Evolutionary conservation across 495 filamentous ascomycete genomes (phyloP).

Genomic region (Polyplosphaeria fusca): DNA sequence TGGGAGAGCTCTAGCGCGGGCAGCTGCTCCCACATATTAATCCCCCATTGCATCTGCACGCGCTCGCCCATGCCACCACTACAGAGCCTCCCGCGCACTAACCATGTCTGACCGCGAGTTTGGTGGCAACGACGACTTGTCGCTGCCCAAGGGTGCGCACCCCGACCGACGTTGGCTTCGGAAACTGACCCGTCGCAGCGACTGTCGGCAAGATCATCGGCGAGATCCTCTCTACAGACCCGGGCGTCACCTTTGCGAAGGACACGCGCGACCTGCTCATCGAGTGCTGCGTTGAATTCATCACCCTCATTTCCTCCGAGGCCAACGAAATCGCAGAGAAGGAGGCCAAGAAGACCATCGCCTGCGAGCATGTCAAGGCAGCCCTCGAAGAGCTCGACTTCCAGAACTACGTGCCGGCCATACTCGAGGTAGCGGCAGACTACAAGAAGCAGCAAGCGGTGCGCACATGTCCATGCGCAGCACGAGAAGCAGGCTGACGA

Average conservation of each 20-base stretch:
- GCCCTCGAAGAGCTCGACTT: constrained; percentile 89
- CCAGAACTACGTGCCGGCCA: constrained; percentile 79
- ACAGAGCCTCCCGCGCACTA: too few relatives aligned
- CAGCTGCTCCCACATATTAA: too few relatives aligned
- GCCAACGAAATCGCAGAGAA: constrained; percentile 98
- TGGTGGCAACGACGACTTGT: constrained; percentile 77
- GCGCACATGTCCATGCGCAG: constrained; percentile 31
- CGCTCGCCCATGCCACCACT: too few relatives aligned
- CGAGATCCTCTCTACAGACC: constrained; percentile 77
- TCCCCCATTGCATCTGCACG: too few relatives aligned
- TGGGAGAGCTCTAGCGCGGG: too few relatives aligned
- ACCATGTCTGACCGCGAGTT: constrained; percentile 97
- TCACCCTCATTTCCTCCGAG: constrained; percentile 93
- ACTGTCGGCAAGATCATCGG: constrained; percentile 97
- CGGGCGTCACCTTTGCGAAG: constrained; percentile 76
- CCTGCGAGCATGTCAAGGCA: constrained; percentile 91
- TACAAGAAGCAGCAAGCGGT: constrained; percentile 93
- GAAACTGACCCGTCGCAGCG: constrained; percentile 51
- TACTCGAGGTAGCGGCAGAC: constrained; percentile 82
- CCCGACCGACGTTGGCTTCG: neutral
- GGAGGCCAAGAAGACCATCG: constrained; percentile 97
- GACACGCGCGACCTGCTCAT: constrained; percentile 93
- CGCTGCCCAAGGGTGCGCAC: constrained; percentile 80
- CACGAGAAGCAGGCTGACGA: constrained; percentile 13
- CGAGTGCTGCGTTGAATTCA: constrained; percentile 99